These are phyloP conservation scores for Syzygium malaccense DNA, from an alignment of 441 rosid genomes.

Conservation along the genomic window DNA sequence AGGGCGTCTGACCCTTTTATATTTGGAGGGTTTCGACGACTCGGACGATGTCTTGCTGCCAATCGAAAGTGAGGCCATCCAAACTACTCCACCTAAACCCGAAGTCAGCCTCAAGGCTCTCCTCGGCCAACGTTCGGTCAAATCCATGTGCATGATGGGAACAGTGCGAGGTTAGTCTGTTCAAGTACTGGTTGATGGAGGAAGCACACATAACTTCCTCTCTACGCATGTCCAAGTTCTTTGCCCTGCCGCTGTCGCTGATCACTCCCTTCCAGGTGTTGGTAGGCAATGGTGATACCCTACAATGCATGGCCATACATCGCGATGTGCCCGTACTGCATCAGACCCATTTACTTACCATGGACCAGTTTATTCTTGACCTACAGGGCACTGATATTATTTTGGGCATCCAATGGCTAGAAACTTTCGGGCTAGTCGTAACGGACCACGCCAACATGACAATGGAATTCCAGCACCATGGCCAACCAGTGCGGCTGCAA, in stretches of 20 bases:
- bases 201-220: constrained; percentile 1
- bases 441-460: not conserved
- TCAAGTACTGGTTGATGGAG: not conserved
- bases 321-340: no score
- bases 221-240: not conserved
- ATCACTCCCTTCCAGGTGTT: not conserved
- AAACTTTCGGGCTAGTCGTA: not conserved
- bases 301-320: no score
- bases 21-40: not conserved
- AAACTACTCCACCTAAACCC: no score
- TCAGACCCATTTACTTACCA: no score
- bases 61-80: not conserved
- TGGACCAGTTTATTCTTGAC: no score
- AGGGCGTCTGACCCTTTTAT: not conserved
- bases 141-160: not conserved
- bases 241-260: no score
- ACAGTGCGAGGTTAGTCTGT: not conserved
- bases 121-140: not conserved
- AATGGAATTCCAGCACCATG: not conserved
- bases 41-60: not conserved
- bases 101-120: not conserved
- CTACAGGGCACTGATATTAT: not conserved
- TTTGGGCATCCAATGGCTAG: not conserved
- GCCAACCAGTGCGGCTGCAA: not conserved
- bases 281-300: not conserved